phyloP scores from a whole-genome alignment of 768 basidiomycete genomes.

The Naganishia antarctica region DNA sequence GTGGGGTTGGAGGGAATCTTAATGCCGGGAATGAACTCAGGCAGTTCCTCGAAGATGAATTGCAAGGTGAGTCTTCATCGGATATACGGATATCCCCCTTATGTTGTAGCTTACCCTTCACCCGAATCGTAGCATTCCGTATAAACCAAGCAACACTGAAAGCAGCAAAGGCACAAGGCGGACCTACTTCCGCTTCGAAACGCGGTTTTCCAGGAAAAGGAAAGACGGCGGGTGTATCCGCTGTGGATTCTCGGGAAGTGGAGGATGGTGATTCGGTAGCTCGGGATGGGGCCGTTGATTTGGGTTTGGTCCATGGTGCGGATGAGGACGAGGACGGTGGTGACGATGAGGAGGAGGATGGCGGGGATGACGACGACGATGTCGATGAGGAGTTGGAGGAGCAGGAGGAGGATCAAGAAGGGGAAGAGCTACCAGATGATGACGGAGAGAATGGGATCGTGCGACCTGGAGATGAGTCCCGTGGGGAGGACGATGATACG shows the following conservation, averaged over 20 bases:
- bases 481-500: not conserved
- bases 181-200: not conserved
- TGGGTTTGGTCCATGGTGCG: too few relatives aligned
- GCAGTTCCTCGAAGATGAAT: not conserved
- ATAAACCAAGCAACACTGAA: not conserved
- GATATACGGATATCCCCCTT: too few relatives aligned
- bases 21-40: conserved; percentile 1
- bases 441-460: conserved; percentile 3
- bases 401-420: not conserved
- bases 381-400: conserved; percentile 1
- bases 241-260: too few relatives aligned
- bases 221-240: too few relatives aligned
- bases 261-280: too few relatives aligned
- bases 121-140: not conserved
- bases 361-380: not conserved
- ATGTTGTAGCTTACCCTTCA: too few relatives aligned
- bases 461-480: not conserved
- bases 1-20: conserved; percentile 1
- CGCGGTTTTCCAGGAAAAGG: conserved; percentile 13
- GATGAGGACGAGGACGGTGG: not conserved
- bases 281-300: too few relatives aligned
- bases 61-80: not conserved
- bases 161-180: conserved; percentile 1
- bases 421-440: conserved; percentile 2
- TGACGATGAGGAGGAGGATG: conserved; percentile 5